A percentile compares a stretch with the other conserved stretches of the same genome.
These are phyloP conservation scores for Penicillium hordei DNA, from an alignment of 2,329 filamentous ascomycete genomes.

Conservation along the genomic window DNA sequence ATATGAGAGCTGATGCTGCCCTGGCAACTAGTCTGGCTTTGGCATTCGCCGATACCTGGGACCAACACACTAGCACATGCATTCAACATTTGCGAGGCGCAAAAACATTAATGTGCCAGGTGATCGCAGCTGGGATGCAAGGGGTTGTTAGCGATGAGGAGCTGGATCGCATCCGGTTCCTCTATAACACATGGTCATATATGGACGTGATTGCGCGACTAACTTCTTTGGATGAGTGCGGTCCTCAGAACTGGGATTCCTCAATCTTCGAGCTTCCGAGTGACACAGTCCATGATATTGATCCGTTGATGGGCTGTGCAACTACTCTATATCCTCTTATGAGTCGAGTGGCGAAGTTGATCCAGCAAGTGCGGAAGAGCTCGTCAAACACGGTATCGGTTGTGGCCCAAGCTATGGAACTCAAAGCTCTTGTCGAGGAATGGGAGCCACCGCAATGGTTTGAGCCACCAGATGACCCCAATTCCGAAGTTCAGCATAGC, in stretches of 20 bases:
- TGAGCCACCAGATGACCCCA: constrained; percentile 63
- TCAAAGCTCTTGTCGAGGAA: constrained; percentile 60
- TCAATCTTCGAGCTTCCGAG: constrained; percentile 44
- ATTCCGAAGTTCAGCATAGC: constrained; percentile 62
- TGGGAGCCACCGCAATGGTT: constrained; percentile 62
- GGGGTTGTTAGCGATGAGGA: constrained; percentile 47
- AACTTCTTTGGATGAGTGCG: constrained; percentile 61
- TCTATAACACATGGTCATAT: constrained; percentile 72
- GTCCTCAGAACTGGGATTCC: constrained; percentile 48
- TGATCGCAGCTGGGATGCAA: constrained; percentile 48
- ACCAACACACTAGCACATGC: constrained; percentile 66
- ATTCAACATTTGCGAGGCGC: constrained; percentile 69
- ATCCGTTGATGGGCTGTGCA: constrained; percentile 70
- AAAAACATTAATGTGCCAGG: constrained; percentile 61
- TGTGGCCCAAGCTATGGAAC: constrained; percentile 61
- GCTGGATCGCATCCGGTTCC: constrained; percentile 59
- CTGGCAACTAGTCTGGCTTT: constrained; percentile 69
- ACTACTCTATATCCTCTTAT: constrained; percentile 67
- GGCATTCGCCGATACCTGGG: constrained; percentile 71
- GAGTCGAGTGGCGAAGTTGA: constrained; percentile 63
- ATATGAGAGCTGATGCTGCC: constrained; percentile 64
- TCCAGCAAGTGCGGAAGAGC: constrained; percentile 60
- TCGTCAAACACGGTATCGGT: constrained; percentile 60
- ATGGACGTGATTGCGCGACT: constrained; percentile 71
- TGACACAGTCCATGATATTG: constrained; percentile 57